phyloP scores from a whole-genome alignment of 1,284 basidiomycete genomes.

The Rhizopogon parksii region DNA sequence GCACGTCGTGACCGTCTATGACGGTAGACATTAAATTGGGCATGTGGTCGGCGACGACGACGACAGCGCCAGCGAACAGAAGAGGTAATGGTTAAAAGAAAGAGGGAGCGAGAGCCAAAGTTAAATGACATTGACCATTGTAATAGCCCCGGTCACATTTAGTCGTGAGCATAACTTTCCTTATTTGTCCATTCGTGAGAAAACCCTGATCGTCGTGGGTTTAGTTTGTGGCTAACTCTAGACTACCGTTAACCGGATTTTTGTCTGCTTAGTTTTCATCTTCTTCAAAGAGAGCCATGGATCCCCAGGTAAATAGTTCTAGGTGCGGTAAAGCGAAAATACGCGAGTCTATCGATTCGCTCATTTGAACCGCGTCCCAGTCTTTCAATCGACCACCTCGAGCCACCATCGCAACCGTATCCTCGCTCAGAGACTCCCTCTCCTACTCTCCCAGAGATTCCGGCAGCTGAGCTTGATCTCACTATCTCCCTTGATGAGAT shows the following conservation, averaged over 20 bases:
- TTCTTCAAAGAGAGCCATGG: conserved; percentile 22
- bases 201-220: background rate
- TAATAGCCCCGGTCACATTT: conserved; percentile 5
- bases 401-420: conserved; percentile 12
- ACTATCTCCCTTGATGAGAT: conserved; percentile 45
- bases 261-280: background rate
- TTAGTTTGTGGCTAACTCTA: background rate
- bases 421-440: conserved; percentile 20
- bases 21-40: conserved; percentile 11
- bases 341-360: conserved; percentile 6
- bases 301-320: conserved; percentile 17
- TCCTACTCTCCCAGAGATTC: conserved; percentile 49
- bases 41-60: conserved; percentile 16
- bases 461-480: conserved; percentile 43
- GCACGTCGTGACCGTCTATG: conserved; percentile 17
- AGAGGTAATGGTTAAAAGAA: conserved; percentile 1
- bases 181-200: conserved; percentile 6
- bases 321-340: conserved; percentile 15
- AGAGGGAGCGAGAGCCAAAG: conserved; percentile 1
- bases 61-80: conserved; percentile 6
- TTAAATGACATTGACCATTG: conserved; percentile 3
- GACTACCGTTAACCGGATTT: too few species aligned
- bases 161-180: conserved; percentile 14
- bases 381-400: conserved; percentile 14
- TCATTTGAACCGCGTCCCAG: conserved; percentile 19